phyloP scores from a whole-genome alignment of 2,329 filamentous ascomycete genomes.

The Paecilomyces sp. region DNA sequence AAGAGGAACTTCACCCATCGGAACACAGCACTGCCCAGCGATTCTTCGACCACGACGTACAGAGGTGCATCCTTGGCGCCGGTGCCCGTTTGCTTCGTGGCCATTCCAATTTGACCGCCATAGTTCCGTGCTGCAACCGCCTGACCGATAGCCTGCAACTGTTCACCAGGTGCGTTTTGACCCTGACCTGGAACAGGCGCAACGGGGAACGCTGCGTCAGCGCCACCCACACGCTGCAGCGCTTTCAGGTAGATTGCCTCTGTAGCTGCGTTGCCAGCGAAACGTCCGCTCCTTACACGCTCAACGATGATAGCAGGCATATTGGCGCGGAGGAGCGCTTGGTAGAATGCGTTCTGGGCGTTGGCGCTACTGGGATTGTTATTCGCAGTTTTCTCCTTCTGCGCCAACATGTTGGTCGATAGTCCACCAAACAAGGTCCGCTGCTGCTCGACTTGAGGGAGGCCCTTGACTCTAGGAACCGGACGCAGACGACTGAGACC shows the following conservation, averaged over 20 bases:
- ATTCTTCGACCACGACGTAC: constrained; percentile 93
- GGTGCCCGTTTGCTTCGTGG: constrained; percentile 44
- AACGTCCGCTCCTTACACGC: constrained; percentile 78
- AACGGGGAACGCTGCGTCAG: constrained; percentile 16
- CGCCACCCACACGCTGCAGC: constrained; percentile 53
- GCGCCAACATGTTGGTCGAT: constrained; percentile 60
- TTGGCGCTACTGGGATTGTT: constrained; percentile 81
- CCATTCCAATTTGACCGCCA: constrained; percentile 56
- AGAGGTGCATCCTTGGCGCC: constrained; percentile 79
- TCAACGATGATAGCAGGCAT: constrained; percentile 92
- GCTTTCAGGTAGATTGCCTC: constrained; percentile 75
- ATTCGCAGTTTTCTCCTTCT: constrained; percentile 86
- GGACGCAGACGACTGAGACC: constrained; percentile 18
- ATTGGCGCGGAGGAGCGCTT: constrained; percentile 80
- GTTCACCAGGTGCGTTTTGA: constrained; percentile 47
- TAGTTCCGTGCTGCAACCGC: constrained; percentile 66
- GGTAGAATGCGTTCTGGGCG: constrained; percentile 90
- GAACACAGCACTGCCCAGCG: constrained; percentile 69
- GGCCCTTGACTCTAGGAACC: constrained; percentile 13
- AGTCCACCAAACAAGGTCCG: constrained; percentile 33
- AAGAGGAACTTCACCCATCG: constrained; percentile 85
- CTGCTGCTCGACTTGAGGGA: constrained; percentile 26
- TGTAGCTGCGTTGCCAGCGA: constrained; percentile 70
- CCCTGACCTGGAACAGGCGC: constrained; percentile 14
- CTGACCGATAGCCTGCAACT: constrained; percentile 73